Evolutionary conservation across 1,139 yeast species (phyloP).

Genomic region (Kodamaea anthophila): DNA sequence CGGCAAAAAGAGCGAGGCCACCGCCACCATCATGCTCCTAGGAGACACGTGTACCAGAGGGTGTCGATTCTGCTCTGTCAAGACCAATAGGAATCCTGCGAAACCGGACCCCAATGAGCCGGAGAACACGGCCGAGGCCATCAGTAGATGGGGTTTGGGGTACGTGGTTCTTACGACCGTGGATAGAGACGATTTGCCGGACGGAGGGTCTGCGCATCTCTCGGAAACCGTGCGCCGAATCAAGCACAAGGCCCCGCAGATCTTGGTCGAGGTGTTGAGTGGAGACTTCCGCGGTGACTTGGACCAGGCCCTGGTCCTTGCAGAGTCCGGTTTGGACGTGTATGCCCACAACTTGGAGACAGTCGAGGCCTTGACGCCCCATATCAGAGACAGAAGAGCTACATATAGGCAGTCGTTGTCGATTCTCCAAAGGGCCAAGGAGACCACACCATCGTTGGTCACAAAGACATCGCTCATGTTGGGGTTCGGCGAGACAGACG

Average conservation of each 20-base stretch:
- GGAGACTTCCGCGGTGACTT: conserved; percentile 95
- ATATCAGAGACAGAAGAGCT: conserved; percentile 93
- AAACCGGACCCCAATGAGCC: conserved; percentile 96
- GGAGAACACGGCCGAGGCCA: conserved; percentile 95
- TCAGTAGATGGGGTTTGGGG: conserved; percentile 97
- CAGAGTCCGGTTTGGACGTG: conserved; percentile 85
- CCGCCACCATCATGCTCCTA: conserved; percentile 96
- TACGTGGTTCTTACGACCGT: conserved; percentile 97
- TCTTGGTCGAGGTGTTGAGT: conserved; percentile 85
- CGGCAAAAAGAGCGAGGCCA: conserved; percentile 91
- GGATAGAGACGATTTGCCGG: conserved; percentile 89
- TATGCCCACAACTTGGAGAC: conserved; percentile 97
- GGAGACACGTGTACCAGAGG: conserved; percentile 99
- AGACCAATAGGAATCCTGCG: conserved; percentile 81
- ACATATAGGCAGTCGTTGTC: conserved; percentile 83
- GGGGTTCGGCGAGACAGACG: conserved; percentile 95
- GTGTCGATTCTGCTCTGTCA: conserved; percentile 94
- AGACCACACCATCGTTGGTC: conserved; percentile 63
- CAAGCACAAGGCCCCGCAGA: conserved; percentile 84
- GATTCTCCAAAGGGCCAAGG: conserved; percentile 76
- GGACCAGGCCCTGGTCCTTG: conserved; percentile 73
- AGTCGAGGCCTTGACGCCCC: conserved; percentile 91
- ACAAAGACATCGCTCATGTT: conserved; percentile 96
- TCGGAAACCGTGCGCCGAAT: conserved; percentile 81
- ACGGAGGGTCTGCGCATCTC: conserved; percentile 91